These are phyloP conservation scores for Exobasidium rhododendri DNA, from an alignment of 1,284 basidiomycete species.

Conservation along the genomic window DNA sequence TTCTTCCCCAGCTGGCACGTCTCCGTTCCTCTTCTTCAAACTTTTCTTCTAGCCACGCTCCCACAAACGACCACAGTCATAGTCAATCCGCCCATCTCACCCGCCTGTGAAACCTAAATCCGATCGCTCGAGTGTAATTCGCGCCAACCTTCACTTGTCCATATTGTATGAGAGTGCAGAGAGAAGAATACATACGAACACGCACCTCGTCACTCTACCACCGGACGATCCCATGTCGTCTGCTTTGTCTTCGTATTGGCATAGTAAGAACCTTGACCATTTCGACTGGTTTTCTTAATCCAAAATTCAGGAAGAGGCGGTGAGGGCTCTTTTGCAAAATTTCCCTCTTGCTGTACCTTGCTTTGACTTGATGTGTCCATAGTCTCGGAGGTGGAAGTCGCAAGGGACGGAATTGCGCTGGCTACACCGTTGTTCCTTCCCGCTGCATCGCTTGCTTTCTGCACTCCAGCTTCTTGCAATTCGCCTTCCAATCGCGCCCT, in stretches of 20 bases:
- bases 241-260: slow-evolving; percentile 13
- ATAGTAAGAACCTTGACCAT: slow-evolving; percentile 11
- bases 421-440: neutral
- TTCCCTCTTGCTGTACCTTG: neutral
- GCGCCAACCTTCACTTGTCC: no score
- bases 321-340: neutral
- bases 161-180: no score
- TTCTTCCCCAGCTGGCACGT: neutral
- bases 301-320: neutral
- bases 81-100: no score
- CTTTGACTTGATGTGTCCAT: no score
- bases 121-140: no score
- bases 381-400: neutral
- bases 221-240: slow-evolving; percentile 7
- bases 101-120: no score
- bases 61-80: no score
- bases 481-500: neutral
- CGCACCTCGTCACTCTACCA: neutral
- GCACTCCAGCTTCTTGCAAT: neutral
- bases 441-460: neutral
- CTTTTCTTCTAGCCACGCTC: no score
- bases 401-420: neutral
- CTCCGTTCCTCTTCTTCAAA: no score
- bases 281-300: neutral
- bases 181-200: no score